Evolutionary conservation across 129 eudicot genomes (phyloP).

Genomic region (Artemisia argyi): DNA sequence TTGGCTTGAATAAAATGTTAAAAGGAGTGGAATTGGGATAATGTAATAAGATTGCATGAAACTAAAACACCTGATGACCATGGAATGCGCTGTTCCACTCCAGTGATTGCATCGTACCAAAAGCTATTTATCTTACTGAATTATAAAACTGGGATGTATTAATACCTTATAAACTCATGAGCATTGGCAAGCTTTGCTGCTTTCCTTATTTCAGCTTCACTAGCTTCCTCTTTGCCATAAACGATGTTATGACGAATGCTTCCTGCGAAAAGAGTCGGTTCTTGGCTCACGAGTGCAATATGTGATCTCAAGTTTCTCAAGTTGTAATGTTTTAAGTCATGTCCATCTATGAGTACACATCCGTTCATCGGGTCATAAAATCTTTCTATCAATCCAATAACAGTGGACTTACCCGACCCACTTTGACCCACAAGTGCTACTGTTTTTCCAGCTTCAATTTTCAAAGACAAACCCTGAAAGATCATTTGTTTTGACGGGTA

Average conservation of each 20-base stretch:
- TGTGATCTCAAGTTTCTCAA: constrained; percentile 60
- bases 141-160: not conserved
- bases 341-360: constrained; percentile 47
- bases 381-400: constrained; percentile 66
- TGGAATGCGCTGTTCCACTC: too few relatives aligned
- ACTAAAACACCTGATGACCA: not conserved
- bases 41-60: too few relatives aligned
- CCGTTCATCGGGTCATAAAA: constrained; percentile 74
- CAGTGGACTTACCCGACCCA: constrained; percentile 86
- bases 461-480: constrained; percentile 59
- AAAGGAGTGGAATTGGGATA: too few relatives aligned
- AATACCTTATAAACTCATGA: constrained; percentile 70
- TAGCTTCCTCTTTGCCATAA: constrained; percentile 61
- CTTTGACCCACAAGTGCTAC: constrained; percentile 80
- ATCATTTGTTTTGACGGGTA: constrained; percentile 76
- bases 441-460: constrained; percentile 71
- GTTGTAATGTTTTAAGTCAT: constrained; percentile 59
- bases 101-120: not conserved
- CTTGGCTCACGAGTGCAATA: constrained; percentile 79
- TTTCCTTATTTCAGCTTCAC: constrained; percentile 62
- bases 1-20: too few relatives aligned
- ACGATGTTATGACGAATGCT: constrained; percentile 60
- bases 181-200: constrained; percentile 80
- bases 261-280: constrained; percentile 78
- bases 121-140: not conserved